These are phyloP conservation scores for Pseudoscleropodium purum DNA, from an alignment of 225 moss, liverwort and hornwort genomes.

Conservation along the genomic window DNA sequence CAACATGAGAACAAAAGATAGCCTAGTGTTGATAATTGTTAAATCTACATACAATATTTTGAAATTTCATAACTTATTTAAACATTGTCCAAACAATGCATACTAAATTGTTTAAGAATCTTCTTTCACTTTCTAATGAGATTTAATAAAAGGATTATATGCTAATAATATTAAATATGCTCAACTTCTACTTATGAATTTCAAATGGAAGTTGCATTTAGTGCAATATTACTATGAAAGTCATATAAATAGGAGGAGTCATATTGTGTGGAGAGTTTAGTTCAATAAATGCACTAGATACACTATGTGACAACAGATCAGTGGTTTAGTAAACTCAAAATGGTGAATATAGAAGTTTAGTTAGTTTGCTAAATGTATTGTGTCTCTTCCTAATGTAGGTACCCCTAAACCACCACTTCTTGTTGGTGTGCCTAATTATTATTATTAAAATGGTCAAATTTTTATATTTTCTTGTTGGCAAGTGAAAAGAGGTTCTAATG, in stretches of 20 bases:
- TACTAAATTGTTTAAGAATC: background rate
- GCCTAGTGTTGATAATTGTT: background rate
- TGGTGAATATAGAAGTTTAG: background rate
- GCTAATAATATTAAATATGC: background rate
- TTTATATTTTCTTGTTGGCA: background rate
- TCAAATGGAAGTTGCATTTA: background rate
- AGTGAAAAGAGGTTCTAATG: background rate
- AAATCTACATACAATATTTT: background rate
- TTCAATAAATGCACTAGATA: background rate
- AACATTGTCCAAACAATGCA: background rate
- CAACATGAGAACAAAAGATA: background rate
- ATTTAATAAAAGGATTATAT: background rate
- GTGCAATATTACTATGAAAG: background rate
- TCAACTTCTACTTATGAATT: background rate
- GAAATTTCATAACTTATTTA: background rate
- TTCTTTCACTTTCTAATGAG: background rate
- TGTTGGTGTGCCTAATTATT: background rate
- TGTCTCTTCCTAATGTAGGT: accelerated
- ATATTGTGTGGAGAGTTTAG: accelerated
- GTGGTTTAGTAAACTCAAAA: background rate
- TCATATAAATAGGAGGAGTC: background rate
- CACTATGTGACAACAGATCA: accelerated
- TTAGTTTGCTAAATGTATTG: background rate
- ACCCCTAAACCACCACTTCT: accelerated
- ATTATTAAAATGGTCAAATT: background rate